These are phyloP conservation scores for Backusella westeae DNA, from an alignment of 192 early-diverging fungal genomes.

Conservation along the genomic window DNA sequence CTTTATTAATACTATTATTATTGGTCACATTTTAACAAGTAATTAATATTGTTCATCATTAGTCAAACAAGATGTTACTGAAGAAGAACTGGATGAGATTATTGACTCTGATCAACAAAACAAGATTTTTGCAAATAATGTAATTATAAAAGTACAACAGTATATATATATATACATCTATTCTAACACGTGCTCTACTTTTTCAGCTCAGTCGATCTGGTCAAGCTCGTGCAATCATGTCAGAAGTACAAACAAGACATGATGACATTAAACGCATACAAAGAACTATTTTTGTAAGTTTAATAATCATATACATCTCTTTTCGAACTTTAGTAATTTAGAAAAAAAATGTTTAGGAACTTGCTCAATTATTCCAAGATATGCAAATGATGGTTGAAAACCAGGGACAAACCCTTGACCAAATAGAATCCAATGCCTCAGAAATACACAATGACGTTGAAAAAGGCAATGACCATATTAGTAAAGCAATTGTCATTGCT, in stretches of 20 bases:
- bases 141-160: slow-evolving; percentile 21
- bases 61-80: slow-evolving; percentile 76
- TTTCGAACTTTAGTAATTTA: neutral
- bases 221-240: slow-evolving; percentile 70
- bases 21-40: neutral
- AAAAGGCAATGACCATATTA: slow-evolving; percentile 25
- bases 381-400: slow-evolving; percentile 80
- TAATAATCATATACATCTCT: neutral
- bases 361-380: slow-evolving; percentile 84
- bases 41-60: neutral
- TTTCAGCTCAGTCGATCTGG: slow-evolving; percentile 66
- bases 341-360: slow-evolving; percentile 51
- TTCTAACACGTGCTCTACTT: slow-evolving; percentile 41
- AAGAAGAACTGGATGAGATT: slow-evolving; percentile 69
- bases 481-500: slow-evolving; percentile 27
- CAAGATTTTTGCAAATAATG: slow-evolving; percentile 77
- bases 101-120: slow-evolving; percentile 67
- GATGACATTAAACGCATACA: slow-evolving; percentile 85
- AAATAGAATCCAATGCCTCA: slow-evolving; percentile 63
- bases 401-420: slow-evolving; percentile 71
- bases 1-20: too few species aligned
- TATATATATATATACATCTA: neutral
- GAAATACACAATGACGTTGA: slow-evolving; percentile 17
- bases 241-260: slow-evolving; percentile 84
- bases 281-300: slow-evolving; percentile 73